Percentiles rank a stretch among this genome's conserved stretches.
phyloP scores from a whole-genome alignment of 257 asterid genomes.

The Solanum peruvianum region DNA sequence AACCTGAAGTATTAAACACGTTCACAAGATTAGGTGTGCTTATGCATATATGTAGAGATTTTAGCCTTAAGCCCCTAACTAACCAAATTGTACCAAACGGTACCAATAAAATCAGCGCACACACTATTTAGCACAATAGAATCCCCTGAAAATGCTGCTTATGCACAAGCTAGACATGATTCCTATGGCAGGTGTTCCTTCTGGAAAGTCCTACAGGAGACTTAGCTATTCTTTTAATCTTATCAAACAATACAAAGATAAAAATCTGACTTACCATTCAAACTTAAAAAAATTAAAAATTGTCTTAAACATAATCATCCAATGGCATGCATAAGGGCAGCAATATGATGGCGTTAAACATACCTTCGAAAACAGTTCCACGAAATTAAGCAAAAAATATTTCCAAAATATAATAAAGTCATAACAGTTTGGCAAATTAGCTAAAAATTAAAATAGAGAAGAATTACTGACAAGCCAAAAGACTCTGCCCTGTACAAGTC shows the following conservation, averaged over 20 bases:
- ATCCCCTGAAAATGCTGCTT: neutral
- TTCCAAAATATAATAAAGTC: neutral
- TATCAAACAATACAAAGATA: neutral
- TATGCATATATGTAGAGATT: neutral
- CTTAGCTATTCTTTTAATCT: neutral
- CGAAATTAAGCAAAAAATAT: neutral
- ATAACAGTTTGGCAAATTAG: neutral
- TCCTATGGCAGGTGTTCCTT: neutral
- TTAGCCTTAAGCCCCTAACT: neutral
- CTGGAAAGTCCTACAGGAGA: neutral
- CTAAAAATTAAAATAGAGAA: neutral
- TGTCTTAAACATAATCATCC: neutral
- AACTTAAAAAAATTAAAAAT: neutral
- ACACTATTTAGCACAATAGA: neutral
- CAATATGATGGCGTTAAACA: neutral
- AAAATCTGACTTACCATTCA: neutral
- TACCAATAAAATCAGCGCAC: neutral
- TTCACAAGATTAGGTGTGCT: neutral
- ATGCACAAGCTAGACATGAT: neutral
- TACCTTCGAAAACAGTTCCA: neutral
- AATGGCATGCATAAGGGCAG: neutral
- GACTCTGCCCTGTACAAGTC: conserved; percentile 44
- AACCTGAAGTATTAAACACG: neutral
- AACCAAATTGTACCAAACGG: neutral
- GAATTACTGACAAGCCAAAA: conserved; percentile 35